Evolutionary conservation across 352 stramenopile genomes (phyloP).

Genomic region (Aphanomyces stellatus): DNA sequence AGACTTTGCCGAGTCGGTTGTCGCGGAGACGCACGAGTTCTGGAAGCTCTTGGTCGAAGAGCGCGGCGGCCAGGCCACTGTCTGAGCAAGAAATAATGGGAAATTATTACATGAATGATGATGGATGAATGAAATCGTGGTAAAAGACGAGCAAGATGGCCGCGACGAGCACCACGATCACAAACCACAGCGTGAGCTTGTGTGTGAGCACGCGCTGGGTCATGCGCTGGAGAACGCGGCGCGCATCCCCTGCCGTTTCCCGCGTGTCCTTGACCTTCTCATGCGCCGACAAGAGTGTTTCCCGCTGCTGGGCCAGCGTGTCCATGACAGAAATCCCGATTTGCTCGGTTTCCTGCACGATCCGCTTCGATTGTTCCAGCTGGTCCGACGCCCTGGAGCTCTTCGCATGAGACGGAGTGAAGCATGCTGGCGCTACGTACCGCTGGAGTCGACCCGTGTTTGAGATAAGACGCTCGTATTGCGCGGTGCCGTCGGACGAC

Average conservation of each 20-base stretch:
- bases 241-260: slow-evolving; percentile 51
- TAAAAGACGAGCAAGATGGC: slow-evolving; percentile 71
- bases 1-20: slow-evolving; percentile 80
- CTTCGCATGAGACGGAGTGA: no score
- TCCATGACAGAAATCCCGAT: slow-evolving; percentile 65
- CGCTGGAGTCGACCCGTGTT: slow-evolving; percentile 57
- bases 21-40: slow-evolving; percentile 84
- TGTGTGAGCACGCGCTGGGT: slow-evolving; percentile 68
- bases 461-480: slow-evolving; percentile 57
- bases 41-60: slow-evolving; percentile 86
- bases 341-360: slow-evolving; percentile 56
- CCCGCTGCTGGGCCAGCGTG: slow-evolving; percentile 54
- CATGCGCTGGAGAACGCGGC: slow-evolving; percentile 65
- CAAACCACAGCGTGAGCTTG: slow-evolving; percentile 69
- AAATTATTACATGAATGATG: no score
- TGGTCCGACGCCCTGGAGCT: slow-evolving; percentile 58
- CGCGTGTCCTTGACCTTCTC: slow-evolving; percentile 61
- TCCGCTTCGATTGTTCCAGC: slow-evolving; percentile 48
- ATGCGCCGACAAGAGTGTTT: slow-evolving; percentile 37
- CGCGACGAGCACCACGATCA: slow-evolving; percentile 54
- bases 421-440: no score
- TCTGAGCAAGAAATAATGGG: no score
- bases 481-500: slow-evolving; percentile 47
- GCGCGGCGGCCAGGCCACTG: slow-evolving; percentile 66
- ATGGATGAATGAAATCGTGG: slow-evolving; percentile 55